A percentile compares a stretch with the other conserved stretches of the same genome.
Evolutionary conservation across 176 grass and related monocot species (phyloP).

Genomic region (Tillandsia leiboldiana): DNA sequence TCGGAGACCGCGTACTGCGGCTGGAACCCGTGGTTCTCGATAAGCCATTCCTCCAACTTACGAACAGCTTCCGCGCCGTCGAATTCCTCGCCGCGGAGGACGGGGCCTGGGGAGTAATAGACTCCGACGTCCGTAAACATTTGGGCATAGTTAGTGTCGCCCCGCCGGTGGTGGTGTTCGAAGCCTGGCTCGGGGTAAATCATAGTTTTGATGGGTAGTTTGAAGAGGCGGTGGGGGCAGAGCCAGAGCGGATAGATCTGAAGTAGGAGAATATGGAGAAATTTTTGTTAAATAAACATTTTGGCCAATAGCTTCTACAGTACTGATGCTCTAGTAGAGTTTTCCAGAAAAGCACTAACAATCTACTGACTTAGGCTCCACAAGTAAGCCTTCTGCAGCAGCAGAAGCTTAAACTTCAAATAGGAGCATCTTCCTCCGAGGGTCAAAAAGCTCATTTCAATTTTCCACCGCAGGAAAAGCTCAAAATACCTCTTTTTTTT

Average conservation of each 20-base stretch:
- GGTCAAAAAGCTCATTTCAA: no score
- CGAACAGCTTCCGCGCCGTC: constrained; percentile 51
- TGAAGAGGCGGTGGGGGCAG: constrained; percentile 87
- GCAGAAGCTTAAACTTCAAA: no score
- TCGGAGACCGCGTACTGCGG: constrained; percentile 88
- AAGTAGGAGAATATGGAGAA: background rate
- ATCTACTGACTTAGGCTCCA: no score
- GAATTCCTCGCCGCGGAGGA: constrained; percentile 66
- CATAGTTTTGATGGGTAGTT: constrained; percentile 85
- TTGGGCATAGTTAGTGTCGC: constrained; percentile 74
- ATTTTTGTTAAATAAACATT: background rate
- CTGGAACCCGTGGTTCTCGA: constrained; percentile 95
- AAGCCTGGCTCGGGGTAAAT: constrained; percentile 83
- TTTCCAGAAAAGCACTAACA: background rate
- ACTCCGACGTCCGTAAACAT: constrained; percentile 92
- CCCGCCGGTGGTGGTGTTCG: constrained; percentile 75
- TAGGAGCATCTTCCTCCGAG: no score
- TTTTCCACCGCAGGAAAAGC: no score
- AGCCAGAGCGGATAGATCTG: constrained; percentile 91
- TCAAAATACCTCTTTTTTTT: no score
- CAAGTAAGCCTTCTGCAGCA: no score
- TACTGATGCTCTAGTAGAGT: background rate
- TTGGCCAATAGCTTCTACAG: background rate
- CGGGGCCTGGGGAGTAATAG: constrained; percentile 59
- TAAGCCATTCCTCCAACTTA: constrained; percentile 76